These are phyloP conservation scores for Colletotrichum lindemuthianum DNA, from an alignment of 2,329 filamentous ascomycete genomes.

Conservation along the genomic window DNA sequence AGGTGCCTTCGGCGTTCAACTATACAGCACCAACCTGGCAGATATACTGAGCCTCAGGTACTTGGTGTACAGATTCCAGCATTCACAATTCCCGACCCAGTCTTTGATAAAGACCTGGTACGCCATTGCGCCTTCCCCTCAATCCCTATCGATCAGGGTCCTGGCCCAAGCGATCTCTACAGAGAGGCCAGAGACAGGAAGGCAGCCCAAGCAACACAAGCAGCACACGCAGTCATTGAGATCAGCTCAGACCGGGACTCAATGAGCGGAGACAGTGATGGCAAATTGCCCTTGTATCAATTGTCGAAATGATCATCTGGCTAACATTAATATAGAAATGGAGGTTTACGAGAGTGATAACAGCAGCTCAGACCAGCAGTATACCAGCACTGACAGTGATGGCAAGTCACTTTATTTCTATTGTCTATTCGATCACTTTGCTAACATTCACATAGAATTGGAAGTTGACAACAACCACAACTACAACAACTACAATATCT, in stretches of 20 bases:
- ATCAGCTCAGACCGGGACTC: background rate
- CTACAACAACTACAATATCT: too few species aligned
- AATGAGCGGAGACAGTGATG: background rate
- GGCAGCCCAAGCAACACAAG: background rate
- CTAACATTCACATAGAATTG: too few species aligned
- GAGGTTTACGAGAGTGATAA: too few species aligned
- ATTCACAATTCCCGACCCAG: constrained; percentile 37
- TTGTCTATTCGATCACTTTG: too few species aligned
- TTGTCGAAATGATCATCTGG: too few species aligned
- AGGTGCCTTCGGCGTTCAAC: constrained; percentile 19
- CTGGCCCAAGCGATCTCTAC: constrained; percentile 29
- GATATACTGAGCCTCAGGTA: constrained; percentile 40
- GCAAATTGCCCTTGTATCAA: too few species aligned
- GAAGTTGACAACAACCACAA: too few species aligned
- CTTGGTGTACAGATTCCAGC: constrained; percentile 14
- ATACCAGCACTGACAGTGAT: too few species aligned
- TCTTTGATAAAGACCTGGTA: constrained; percentile 41
- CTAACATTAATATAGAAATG: too few species aligned
- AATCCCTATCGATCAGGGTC: constrained; percentile 39
- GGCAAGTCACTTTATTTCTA: too few species aligned
- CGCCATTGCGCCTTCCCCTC: constrained; percentile 39
- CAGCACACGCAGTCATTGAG: background rate
- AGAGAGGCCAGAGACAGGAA: constrained; percentile 6
- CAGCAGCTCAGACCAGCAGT: too few species aligned
- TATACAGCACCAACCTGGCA: constrained; percentile 34